Percentiles rank a stretch among this genome's conserved stretches.
phyloP scores from a whole-genome alignment of 179 eudicot species.

The Silene noctiflora region DNA sequence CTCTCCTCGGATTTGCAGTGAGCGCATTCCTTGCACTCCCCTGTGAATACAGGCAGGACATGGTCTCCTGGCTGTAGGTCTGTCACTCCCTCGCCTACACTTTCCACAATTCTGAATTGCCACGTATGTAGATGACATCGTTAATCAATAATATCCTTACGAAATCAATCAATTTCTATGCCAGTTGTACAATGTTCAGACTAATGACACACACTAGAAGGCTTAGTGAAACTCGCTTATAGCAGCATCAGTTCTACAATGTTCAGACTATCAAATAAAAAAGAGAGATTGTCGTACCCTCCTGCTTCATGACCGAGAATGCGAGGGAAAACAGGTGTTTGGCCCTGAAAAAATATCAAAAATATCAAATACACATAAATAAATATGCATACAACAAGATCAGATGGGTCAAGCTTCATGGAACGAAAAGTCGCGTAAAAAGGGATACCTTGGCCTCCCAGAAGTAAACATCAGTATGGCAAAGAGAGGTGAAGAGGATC shows the following conservation, averaged over 20 bases:
- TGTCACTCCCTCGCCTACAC: slow-evolving; percentile 49
- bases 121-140: background rate
- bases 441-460: slow-evolving; percentile 44
- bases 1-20: slow-evolving; percentile 53
- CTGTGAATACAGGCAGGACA: slow-evolving; percentile 46
- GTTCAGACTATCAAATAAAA: no score
- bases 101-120: slow-evolving; percentile 38
- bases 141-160: no score
- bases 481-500: slow-evolving; percentile 46
- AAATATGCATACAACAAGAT: no score
- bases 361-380: slow-evolving; percentile 3
- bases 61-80: slow-evolving; percentile 42
- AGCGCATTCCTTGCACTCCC: slow-evolving; percentile 43
- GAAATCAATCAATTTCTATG: no score
- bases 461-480: slow-evolving; percentile 49
- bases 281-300: slow-evolving; percentile 30
- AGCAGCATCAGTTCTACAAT: no score
- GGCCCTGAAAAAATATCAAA: slow-evolving; percentile 30
- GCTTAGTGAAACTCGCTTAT: no score
- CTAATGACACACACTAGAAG: no score
- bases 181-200: no score
- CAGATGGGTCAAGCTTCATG: no score
- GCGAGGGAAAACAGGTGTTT: slow-evolving; percentile 45
- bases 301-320: slow-evolving; percentile 46
- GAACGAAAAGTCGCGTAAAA: background rate